Conservation (phyloP, 2,329 filamentous ascomycete genomes). For the Hypocrella siamensis region DNA sequence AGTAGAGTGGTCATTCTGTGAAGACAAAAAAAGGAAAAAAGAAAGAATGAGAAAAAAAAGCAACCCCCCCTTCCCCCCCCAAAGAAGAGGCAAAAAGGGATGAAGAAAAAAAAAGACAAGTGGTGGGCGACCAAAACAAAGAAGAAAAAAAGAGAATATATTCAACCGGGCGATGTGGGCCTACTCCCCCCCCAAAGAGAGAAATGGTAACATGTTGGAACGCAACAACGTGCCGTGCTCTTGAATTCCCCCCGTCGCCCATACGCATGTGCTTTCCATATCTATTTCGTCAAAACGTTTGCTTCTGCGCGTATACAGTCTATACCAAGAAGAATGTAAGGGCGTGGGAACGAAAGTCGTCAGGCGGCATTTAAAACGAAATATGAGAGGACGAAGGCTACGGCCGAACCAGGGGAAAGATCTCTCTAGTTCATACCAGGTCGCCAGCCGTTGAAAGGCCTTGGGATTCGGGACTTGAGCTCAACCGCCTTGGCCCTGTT, state of each 20-base stretch:
- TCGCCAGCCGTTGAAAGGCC: slow-evolving; percentile 8
- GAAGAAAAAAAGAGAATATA: no score
- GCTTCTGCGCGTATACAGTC: slow-evolving; percentile 2
- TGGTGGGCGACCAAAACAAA: not conserved
- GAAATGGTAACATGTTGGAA: no score
- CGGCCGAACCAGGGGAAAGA: no score
- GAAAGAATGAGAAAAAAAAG: not conserved
- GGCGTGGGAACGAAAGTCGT: no score
- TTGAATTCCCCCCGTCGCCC: not conserved
- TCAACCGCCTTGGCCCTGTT: slow-evolving; percentile 9
- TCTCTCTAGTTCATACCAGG: no score
- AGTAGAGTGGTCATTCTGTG: not conserved
- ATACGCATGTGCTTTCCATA: slow-evolving; percentile 1
- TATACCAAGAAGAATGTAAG: slow-evolving; percentile 3
- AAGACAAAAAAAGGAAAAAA: not conserved
- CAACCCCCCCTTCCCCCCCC: no score
- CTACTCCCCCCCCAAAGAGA: no score
- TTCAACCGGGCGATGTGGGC: no score
- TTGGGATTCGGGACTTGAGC: slow-evolving; percentile 6
- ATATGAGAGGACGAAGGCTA: no score
- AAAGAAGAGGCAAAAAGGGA: not conserved
- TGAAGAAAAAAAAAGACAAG: not conserved
- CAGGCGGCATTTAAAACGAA: no score
- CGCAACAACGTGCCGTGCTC: no score
- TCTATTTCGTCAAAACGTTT: no score